Conservation (phyloP, 805 yeast genomes). For the Saturnispora galanensis region DNA sequence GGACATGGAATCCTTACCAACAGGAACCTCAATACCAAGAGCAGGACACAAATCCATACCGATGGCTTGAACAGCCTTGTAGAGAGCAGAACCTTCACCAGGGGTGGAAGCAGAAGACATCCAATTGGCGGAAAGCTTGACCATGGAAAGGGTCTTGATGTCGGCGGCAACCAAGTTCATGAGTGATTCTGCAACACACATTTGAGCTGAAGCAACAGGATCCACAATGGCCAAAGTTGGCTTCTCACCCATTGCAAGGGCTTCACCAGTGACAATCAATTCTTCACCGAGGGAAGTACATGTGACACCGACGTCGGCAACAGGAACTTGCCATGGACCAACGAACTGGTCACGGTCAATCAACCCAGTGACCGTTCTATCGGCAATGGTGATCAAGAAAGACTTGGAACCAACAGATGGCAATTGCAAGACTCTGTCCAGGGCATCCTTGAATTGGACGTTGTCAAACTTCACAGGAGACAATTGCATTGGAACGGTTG, state of each 20-base stretch:
- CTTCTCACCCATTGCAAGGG: conserved; percentile 94
- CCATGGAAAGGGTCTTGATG: conserved; percentile 58
- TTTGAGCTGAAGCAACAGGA: conserved; percentile 85
- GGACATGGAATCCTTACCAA: conserved; percentile 98
- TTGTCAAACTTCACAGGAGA: conserved; percentile 26
- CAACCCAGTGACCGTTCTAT: conserved; percentile 93
- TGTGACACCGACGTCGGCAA: conserved; percentile 96
- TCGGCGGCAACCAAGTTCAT: conserved; percentile 86
- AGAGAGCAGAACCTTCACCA: conserved; percentile 91
- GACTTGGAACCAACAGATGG: conserved; percentile 95
- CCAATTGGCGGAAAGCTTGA: conserved; percentile 96
- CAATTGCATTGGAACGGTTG: conserved; percentile 49
- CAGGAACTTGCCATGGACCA: conserved; percentile 99
- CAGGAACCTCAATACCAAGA: conserved; percentile 87
- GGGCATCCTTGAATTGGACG: conserved; percentile 48
- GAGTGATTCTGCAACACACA: conserved; percentile 92
- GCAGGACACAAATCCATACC: conserved; percentile 92
- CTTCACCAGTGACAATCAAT: conserved; percentile 79
- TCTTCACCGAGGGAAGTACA: conserved; percentile 77
- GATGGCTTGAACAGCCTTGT: conserved; percentile 95
- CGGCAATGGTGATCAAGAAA: conserved; percentile 95
- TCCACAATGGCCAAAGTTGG: conserved; percentile 84
- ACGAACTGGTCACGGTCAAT: conserved; percentile 97
- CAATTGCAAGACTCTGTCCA: conserved; percentile 71
- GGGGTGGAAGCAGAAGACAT: conserved; percentile 94